Conservation (phyloP, 2,329 filamentous ascomycete genomes). For the Colletotrichum melonis region DNA sequence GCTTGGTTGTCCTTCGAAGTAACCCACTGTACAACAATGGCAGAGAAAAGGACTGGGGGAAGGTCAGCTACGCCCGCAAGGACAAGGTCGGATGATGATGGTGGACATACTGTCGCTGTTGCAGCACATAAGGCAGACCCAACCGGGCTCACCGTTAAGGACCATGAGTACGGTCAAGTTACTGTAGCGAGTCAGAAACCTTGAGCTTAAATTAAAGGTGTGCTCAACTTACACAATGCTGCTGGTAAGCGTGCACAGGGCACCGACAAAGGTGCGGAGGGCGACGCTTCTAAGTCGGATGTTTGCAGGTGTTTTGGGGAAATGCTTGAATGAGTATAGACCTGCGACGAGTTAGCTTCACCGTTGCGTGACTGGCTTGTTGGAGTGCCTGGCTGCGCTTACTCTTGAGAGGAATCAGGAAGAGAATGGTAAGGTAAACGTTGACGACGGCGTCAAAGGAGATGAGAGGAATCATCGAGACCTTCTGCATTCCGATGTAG, state of each 20-base stretch:
- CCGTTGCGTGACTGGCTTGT: neutral
- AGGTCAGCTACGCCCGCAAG: neutral
- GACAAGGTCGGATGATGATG: neutral
- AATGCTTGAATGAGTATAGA: slow-evolving; percentile 65
- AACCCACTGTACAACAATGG: slow-evolving; percentile 72
- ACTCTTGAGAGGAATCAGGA: slow-evolving; percentile 70
- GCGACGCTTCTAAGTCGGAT: slow-evolving; percentile 62
- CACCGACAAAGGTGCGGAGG: slow-evolving; percentile 69
- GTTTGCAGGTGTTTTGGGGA: slow-evolving; percentile 53
- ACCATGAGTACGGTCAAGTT: slow-evolving; percentile 70
- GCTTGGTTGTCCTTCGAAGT: slow-evolving; percentile 58
- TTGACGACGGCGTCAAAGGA: slow-evolving; percentile 71
- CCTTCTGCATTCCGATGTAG: slow-evolving; percentile 70
- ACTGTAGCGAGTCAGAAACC: slow-evolving; percentile 44
- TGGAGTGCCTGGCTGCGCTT: slow-evolving; percentile 37
- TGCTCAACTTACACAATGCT: slow-evolving; percentile 62
- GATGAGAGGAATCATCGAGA: slow-evolving; percentile 71
- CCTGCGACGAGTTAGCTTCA: slow-evolving; percentile 47
- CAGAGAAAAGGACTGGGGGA: slow-evolving; percentile 66
- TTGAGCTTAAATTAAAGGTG: slow-evolving; percentile 7
- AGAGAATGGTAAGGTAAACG: slow-evolving; percentile 72
- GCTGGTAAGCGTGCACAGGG: slow-evolving; percentile 65
- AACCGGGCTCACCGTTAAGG: slow-evolving; percentile 70
- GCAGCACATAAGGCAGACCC: slow-evolving; percentile 75
- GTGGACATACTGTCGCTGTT: slow-evolving; percentile 67